These are phyloP conservation scores for Rhizophora mangle DNA, from an alignment of 345 rosid species.

Conservation along the genomic window DNA sequence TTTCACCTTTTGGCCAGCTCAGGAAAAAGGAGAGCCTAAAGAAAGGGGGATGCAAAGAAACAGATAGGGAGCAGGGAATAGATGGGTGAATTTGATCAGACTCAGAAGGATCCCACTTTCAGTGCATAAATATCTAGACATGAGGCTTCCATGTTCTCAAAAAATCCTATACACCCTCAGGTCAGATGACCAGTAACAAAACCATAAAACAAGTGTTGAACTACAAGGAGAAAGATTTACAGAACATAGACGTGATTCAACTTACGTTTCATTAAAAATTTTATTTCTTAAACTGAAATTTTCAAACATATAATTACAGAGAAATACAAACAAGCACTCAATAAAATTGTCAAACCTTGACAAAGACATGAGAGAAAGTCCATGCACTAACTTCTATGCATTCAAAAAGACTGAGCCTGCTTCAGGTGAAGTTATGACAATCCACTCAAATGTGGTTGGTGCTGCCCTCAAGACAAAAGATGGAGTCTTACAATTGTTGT, in stretches of 20 bases:
- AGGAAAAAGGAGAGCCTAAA: too few relatives aligned
- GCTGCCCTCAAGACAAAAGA: slow-evolving; percentile 19
- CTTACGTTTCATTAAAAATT: not conserved
- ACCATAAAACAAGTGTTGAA: slow-evolving; percentile 3
- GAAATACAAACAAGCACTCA: too few relatives aligned
- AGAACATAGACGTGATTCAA: slow-evolving; percentile 3
- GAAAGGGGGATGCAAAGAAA: too few relatives aligned
- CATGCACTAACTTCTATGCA: slow-evolving; percentile 78
- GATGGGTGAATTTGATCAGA: not conserved
- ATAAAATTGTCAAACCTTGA: too few relatives aligned
- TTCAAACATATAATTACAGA: too few relatives aligned
- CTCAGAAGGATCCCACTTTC: too few relatives aligned
- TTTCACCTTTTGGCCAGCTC: too few relatives aligned
- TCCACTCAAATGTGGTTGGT: slow-evolving; percentile 80
- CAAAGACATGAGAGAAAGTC: not conserved
- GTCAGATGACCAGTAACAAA: not conserved
- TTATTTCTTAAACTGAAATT: not conserved
- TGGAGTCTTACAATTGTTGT: too few relatives aligned
- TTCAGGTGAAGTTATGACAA: slow-evolving; percentile 90
- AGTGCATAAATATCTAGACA: not conserved
- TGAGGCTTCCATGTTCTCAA: not conserved
- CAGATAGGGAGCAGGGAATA: not conserved
- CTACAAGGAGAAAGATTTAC: slow-evolving; percentile 1
- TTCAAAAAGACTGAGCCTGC: slow-evolving; percentile 89
- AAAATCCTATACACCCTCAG: not conserved